These are phyloP conservation scores for Sporothrix mexicana DNA, from an alignment of 2,329 filamentous ascomycete genomes.

Conservation along the genomic window DNA sequence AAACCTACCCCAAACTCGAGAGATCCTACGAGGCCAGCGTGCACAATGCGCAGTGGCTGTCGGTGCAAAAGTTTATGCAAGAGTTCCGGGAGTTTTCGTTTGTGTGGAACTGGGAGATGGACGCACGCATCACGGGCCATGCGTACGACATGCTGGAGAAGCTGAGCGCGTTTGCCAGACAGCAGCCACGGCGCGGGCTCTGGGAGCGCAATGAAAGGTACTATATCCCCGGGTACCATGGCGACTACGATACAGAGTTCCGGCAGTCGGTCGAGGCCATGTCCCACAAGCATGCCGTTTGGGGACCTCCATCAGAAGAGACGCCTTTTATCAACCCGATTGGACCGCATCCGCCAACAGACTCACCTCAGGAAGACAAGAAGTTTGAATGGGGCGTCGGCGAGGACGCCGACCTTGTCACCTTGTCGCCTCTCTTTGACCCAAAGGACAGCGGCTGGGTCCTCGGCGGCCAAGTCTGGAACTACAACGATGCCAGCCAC, in stretches of 20 bases:
- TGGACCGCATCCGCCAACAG: slow-evolving; percentile 52
- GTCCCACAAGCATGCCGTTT: slow-evolving; percentile 62
- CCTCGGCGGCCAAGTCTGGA: slow-evolving; percentile 70
- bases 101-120: slow-evolving; percentile 89
- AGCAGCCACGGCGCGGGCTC: slow-evolving; percentile 72
- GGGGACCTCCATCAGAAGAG: slow-evolving; percentile 63
- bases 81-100: slow-evolving; percentile 81
- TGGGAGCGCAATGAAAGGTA: slow-evolving; percentile 77
- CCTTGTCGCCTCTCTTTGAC: slow-evolving; percentile 80
- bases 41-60: slow-evolving; percentile 71
- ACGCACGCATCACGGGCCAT: slow-evolving; percentile 78
- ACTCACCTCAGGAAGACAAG: slow-evolving; percentile 39
- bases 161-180: slow-evolving; percentile 65
- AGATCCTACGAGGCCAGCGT: slow-evolving; percentile 56
- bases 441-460: slow-evolving; percentile 75
- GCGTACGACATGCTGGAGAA: slow-evolving; percentile 80
- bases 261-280: slow-evolving; percentile 65
- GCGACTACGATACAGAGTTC: slow-evolving; percentile 70
- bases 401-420: slow-evolving; percentile 49
- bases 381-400: slow-evolving; percentile 43
- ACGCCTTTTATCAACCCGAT: slow-evolving; percentile 65
- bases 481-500: slow-evolving; percentile 62
- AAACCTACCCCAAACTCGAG: slow-evolving; percentile 77
- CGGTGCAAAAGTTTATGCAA: slow-evolving; percentile 75
- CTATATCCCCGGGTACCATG: slow-evolving; percentile 73